Base-by-base conservation (phyloP, 805 yeast genomes). In the Hermanozyma aechmeae region DNA sequence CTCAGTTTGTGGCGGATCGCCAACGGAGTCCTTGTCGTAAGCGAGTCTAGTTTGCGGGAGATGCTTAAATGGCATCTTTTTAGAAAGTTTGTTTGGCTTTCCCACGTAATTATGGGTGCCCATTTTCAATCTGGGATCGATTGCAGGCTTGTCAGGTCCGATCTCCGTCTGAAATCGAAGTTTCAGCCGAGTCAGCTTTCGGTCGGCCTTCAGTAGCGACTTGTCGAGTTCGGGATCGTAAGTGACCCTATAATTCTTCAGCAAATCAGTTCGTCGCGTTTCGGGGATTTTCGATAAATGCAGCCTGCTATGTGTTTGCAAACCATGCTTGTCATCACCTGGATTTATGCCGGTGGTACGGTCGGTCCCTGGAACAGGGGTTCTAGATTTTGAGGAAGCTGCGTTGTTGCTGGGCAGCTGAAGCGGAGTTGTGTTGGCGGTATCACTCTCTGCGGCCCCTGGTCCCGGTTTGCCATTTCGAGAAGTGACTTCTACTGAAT, bases 21-120 rank as follows among this genome's bases (percentile, higher is more conserved):
- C 93, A 9, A 83, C 47, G 0, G 93, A 82, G 43, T 78, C 64
- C 33, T 75, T 67, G 49, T 85, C 95, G 48, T 67, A 82, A 4
- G 50, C 40, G 39, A 64, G 67, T 33, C 58, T 59, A 3, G 71
- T 56, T 17, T 51, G 51, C 0, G 67, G 63, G 11, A 68, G 51
- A 13, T 61, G 60, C 35, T 60, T 65, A 43, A 51, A 63, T 0
- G 67, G 67, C 26, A 58, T 47, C 25, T 58, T 61, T 34, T 57
- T 66, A 10, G 61, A 53, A 29, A 43, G 46, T 38, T 62, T 64
- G 42, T 48, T 51, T 6, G 59, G 61, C 35, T 61, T 62, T 15
- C 45, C 48, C 21, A 60, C 49, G 31, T 62, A 63, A 10, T 44
- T 39, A 6, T 42, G 37, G 11, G 40, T 16, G 2, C 46, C 46